These are phyloP conservation scores for Xylariaceae sp. DNA, from an alignment of 2,329 filamentous ascomycete genomes.

Conservation along the genomic window DNA sequence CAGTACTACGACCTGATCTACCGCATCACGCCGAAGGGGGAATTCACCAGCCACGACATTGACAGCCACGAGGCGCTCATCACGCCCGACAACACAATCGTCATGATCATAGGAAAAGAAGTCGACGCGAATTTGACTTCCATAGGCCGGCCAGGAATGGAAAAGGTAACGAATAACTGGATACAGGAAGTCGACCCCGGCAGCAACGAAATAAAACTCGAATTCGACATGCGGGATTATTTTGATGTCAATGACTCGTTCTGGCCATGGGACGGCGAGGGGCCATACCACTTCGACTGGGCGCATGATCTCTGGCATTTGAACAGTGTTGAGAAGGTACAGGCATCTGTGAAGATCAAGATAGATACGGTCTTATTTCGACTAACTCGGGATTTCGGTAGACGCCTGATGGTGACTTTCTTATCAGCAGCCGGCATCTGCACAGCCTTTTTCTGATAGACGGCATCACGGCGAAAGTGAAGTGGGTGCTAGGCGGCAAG, in stretches of 20 bases:
- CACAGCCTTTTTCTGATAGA: conserved; percentile 20
- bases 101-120: conserved; percentile 7
- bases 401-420: conserved; percentile 16
- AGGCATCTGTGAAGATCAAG: too few relatives aligned
- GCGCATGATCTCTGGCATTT: conserved; percentile 20
- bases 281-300: conserved; percentile 10
- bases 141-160: conserved; percentile 10
- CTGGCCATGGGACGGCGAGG: conserved; percentile 14
- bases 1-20: conserved; percentile 23
- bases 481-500: conserved; percentile 22
- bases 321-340: conserved; percentile 24
- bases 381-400: too few relatives aligned
- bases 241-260: conserved; percentile 19
- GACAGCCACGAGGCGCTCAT: conserved; percentile 23
- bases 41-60: background rate
- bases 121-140: conserved; percentile 8
- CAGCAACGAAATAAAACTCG: conserved; percentile 17
- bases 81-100: conserved; percentile 13
- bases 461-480: conserved; percentile 5
- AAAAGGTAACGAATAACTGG: conserved; percentile 4
- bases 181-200: conserved; percentile 23
- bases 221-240: conserved; percentile 18
- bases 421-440: conserved; percentile 20
- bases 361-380: too few relatives aligned
- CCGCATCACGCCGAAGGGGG: conserved; percentile 20